Evolutionary conservation across 495 filamentous ascomycete genomes (phyloP).

Genomic region (Talaromyces liani): DNA sequence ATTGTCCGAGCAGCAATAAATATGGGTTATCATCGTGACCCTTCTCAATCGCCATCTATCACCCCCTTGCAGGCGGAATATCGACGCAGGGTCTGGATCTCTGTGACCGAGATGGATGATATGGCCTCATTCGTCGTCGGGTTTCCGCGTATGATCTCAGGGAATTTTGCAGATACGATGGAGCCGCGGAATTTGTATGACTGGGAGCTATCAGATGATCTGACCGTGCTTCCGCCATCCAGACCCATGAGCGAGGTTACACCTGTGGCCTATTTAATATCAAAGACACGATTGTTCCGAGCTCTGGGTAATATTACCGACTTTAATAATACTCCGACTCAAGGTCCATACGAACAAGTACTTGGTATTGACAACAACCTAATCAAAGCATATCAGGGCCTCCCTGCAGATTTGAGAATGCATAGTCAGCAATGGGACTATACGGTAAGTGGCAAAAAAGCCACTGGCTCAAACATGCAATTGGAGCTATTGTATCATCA

Average conservation of each 20-base stretch:
- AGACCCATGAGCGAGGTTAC: slow-evolving; percentile 72
- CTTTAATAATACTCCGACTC: slow-evolving; percentile 28
- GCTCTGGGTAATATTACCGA: slow-evolving; percentile 54
- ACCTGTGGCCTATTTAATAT: slow-evolving; percentile 80
- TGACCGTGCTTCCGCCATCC: slow-evolving; percentile 65
- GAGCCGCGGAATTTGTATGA: slow-evolving; percentile 88
- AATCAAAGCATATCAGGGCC: neutral
- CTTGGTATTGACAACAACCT: slow-evolving; percentile 61
- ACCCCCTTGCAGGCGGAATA: slow-evolving; percentile 87
- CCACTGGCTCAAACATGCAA: neutral
- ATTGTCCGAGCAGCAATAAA: slow-evolving; percentile 81
- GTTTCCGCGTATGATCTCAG: slow-evolving; percentile 80
- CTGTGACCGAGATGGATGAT: slow-evolving; percentile 73
- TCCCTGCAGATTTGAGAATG: neutral
- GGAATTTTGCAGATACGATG: slow-evolving; percentile 74
- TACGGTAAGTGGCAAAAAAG: neutral
- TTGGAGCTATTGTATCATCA: slow-evolving; percentile 5
- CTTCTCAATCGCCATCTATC: slow-evolving; percentile 72
- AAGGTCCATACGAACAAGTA: slow-evolving; percentile 68
- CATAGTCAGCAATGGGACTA: neutral
- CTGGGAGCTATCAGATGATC: slow-evolving; percentile 65
- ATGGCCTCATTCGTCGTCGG: slow-evolving; percentile 87
- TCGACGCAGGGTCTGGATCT: slow-evolving; percentile 80
- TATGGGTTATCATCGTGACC: slow-evolving; percentile 94
- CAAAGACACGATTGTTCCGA: slow-evolving; percentile 60